phyloP scores from a whole-genome alignment of 164 flowering plant genomes.

The Umbilicus rupestris region DNA sequence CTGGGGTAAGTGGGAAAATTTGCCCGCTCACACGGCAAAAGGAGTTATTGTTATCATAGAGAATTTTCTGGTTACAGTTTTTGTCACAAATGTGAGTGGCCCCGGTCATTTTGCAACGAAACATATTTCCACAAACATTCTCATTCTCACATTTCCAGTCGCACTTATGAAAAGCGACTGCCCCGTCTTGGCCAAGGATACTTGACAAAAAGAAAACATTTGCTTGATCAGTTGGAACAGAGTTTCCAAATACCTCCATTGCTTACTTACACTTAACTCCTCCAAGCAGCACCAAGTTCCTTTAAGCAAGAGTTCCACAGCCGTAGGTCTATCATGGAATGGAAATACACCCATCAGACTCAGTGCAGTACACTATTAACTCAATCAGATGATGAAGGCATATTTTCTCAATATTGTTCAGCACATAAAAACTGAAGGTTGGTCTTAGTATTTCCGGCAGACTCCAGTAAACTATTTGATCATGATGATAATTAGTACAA shows the following conservation, averaged over 20 bases:
- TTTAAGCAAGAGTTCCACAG: constrained; percentile 11
- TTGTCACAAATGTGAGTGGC: constrained; percentile 94
- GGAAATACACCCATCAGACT: neutral
- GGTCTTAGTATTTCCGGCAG: too few relatives aligned
- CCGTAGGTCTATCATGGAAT: neutral
- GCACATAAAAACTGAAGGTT: too few relatives aligned
- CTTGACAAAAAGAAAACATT: constrained; percentile 85
- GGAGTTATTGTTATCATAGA: constrained; percentile 89
- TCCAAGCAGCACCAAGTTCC: constrained; percentile 5
- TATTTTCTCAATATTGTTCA: too few relatives aligned
- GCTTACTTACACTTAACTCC: constrained; percentile 13
- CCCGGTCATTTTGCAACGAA: constrained; percentile 90
- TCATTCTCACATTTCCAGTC: constrained; percentile 91
- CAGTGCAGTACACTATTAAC: neutral
- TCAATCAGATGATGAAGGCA: too few relatives aligned
- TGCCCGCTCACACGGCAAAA: constrained; percentile 88
- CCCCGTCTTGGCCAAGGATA: constrained; percentile 75
- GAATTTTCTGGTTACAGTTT: constrained; percentile 94
- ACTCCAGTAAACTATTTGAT: too few relatives aligned
- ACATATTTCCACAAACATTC: constrained; percentile 85
- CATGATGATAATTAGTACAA: neutral
- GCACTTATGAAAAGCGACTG: constrained; percentile 68
- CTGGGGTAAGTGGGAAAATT: constrained; percentile 67
- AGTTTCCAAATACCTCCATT: constrained; percentile 79
- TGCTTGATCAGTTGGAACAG: constrained; percentile 50